Percentiles rank a stretch among this genome's conserved stretches.
Evolutionary conservation across 2,329 filamentous ascomycete species (phyloP).

Genomic region (Xylariaceae sp.): DNA sequence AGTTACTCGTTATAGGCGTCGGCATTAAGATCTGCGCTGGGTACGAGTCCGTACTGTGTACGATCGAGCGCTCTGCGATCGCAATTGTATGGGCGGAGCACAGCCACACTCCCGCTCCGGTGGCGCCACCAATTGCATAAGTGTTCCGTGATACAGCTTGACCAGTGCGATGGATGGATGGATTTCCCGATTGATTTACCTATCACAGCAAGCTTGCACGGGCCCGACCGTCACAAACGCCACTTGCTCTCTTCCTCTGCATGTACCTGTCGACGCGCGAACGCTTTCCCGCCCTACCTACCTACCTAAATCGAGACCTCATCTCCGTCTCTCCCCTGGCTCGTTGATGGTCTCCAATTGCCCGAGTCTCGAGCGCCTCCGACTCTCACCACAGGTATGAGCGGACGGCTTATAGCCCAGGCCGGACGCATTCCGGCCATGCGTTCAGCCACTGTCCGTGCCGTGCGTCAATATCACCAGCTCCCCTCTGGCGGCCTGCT

Average conservation of each 20-base stretch:
- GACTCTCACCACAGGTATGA: slow-evolving; percentile 32
- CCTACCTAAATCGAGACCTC: not conserved
- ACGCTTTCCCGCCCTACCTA: not conserved
- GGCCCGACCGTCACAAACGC: slow-evolving; percentile 2
- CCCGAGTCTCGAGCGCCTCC: slow-evolving; percentile 27
- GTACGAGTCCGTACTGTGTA: no score
- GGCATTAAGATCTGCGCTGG: not conserved
- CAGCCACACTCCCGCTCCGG: not conserved
- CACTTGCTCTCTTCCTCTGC: slow-evolving; percentile 3
- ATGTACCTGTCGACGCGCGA: slow-evolving; percentile 2
- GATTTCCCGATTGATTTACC: no score
- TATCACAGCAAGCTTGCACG: not conserved
- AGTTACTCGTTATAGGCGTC: not conserved
- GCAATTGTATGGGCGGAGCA: not conserved
- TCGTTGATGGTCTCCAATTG: slow-evolving; percentile 27
- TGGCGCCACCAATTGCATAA: not conserved
- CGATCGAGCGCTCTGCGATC: no score
- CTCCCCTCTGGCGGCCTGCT: slow-evolving; percentile 65
- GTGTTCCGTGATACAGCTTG: not conserved
- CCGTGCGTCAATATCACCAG: slow-evolving; percentile 60
- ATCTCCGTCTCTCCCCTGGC: not conserved
- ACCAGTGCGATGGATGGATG: not conserved
- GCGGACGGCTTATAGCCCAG: slow-evolving; percentile 34
- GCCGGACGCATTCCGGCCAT: slow-evolving; percentile 31
- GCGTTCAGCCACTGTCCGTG: slow-evolving; percentile 36